Base-by-base conservation (phyloP, 2,329 filamentous ascomycete species). In the Xylariomycetidae sp. region DNA sequence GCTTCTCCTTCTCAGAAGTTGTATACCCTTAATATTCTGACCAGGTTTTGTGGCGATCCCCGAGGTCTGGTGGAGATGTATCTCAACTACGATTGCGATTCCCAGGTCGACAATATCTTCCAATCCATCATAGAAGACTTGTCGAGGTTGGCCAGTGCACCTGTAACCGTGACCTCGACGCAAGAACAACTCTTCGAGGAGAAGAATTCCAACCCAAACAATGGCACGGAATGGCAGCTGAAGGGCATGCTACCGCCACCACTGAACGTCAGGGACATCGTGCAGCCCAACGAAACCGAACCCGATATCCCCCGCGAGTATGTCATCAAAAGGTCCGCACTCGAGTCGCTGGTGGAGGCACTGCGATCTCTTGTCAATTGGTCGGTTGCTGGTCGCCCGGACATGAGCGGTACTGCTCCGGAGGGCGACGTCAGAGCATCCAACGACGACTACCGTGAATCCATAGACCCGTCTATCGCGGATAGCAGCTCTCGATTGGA, bases 61-160 rank as follows among this genome's bases (percentile, higher is more conserved):
- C 76, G 86, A 45, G 89, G 87, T 0, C 60, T 98, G 30, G 92
- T 98, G 12, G 92, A 98, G 60, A 82, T 89, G 10, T 98, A 98
- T 59, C 74, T 98, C 42, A 98, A 98, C 60, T 98, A 98, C 54
- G 92, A 98, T 57, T 98, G 92, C 62, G 93, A 96, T 53, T 76
- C 90, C 39, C 88, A 87, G 25, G 76, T 96, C 39, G 90, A 96
- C 62, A 98, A 98, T 59, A 92, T 96, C 60, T 98, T 94, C 58
- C 92, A 98, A 60, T 82, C 76, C 14, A 81, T 96, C 34, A 89
- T 98, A 31, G 93, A 98, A 57, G 88, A 96, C 59, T 67, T 98
- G 13, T 92, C 90, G 19, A 83, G 82, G 48, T 84, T 95, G 48
- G 85, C 88, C 2, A 92, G 84, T 33, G 73, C 80, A 8, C 81